These are phyloP conservation scores for Starmerella sirachaensis DNA, from an alignment of 805 yeast genomes.

Conservation along the genomic window DNA sequence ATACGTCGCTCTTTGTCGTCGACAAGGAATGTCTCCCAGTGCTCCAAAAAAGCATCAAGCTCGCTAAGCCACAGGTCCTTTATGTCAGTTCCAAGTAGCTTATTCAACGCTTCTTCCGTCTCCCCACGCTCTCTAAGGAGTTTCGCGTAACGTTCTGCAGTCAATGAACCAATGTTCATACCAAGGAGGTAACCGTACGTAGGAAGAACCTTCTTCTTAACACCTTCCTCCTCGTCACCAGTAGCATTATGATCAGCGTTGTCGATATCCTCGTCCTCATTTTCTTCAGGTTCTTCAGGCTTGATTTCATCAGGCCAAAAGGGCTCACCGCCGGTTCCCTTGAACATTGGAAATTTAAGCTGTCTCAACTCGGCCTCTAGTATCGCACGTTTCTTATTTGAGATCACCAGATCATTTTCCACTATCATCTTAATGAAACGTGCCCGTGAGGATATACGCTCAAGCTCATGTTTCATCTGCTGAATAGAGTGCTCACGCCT, in stretches of 20 bases:
- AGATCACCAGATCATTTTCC: constrained; percentile 54
- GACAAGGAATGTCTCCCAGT: constrained; percentile 56
- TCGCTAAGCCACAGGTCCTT: constrained; percentile 84
- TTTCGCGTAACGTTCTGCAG: constrained; percentile 76
- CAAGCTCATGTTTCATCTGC: constrained; percentile 60
- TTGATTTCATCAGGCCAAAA: constrained; percentile 34
- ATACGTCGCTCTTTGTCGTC: constrained; percentile 52
- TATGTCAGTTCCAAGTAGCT: constrained; percentile 54
- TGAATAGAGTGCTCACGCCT: constrained; percentile 72
- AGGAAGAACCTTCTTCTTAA: constrained; percentile 33
- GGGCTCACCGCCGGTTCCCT: constrained; percentile 54
- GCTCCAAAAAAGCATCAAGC: constrained; percentile 55
- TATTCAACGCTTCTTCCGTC: constrained; percentile 58
- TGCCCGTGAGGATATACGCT: constrained; percentile 69
- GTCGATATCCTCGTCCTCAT: constrained; percentile 29
- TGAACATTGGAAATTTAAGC: constrained; percentile 56
- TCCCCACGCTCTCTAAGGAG: constrained; percentile 60
- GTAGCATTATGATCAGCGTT: constrained; percentile 23
- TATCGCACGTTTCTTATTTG: constrained; percentile 58
- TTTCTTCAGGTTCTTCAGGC: constrained; percentile 25
- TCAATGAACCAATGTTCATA: constrained; percentile 88
- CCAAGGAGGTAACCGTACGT: constrained; percentile 79
- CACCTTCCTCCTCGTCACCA: constrained; percentile 32
- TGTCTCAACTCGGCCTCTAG: constrained; percentile 52
- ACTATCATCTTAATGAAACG: constrained; percentile 84